Conservation (phyloP, 148 eudicot species). For the Rhododendron vialii region DNA sequence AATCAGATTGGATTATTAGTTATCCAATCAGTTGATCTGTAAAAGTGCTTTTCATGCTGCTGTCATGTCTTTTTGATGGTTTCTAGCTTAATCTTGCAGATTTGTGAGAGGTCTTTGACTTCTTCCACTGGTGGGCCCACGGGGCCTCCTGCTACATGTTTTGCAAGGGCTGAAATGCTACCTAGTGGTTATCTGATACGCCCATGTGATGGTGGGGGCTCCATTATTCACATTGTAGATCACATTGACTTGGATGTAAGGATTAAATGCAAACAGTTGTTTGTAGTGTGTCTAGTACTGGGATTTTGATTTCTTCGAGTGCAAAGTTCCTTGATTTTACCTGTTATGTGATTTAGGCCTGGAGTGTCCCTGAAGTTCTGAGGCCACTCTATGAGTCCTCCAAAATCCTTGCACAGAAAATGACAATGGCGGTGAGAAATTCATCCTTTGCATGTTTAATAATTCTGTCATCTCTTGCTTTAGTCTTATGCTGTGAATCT, state of each 20-base stretch:
- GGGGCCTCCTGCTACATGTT: slow-evolving; percentile 42
- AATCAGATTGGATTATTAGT: not conserved
- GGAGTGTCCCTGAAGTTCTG: slow-evolving; percentile 59
- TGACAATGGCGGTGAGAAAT: slow-evolving; percentile 51
- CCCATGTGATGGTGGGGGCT: slow-evolving; percentile 67
- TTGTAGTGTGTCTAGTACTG: not conserved
- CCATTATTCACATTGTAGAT: slow-evolving; percentile 58
- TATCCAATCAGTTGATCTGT: not conserved
- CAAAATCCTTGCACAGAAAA: slow-evolving; percentile 56
- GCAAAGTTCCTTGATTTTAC: not conserved
- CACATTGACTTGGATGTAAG: slow-evolving; percentile 55
- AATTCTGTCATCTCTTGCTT: not conserved
- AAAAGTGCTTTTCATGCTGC: not conserved
- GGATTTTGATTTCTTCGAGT: not conserved
- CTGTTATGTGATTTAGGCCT: slow-evolving; percentile 23
- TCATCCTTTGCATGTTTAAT: not conserved
- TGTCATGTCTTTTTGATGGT: slow-evolving; percentile 11
- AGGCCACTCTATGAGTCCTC: slow-evolving; percentile 68
- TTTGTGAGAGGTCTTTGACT: slow-evolving; percentile 57
- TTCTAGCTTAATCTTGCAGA: slow-evolving; percentile 24
- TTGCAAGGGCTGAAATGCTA: slow-evolving; percentile 57
- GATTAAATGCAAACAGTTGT: not conserved
- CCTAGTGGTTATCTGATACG: slow-evolving; percentile 59
- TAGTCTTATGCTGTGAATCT: not conserved
- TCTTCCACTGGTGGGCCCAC: slow-evolving; percentile 48